These are phyloP conservation scores for Xylariaceae sp. DNA, from an alignment of 2,329 filamentous ascomycete genomes.

Conservation along the genomic window DNA sequence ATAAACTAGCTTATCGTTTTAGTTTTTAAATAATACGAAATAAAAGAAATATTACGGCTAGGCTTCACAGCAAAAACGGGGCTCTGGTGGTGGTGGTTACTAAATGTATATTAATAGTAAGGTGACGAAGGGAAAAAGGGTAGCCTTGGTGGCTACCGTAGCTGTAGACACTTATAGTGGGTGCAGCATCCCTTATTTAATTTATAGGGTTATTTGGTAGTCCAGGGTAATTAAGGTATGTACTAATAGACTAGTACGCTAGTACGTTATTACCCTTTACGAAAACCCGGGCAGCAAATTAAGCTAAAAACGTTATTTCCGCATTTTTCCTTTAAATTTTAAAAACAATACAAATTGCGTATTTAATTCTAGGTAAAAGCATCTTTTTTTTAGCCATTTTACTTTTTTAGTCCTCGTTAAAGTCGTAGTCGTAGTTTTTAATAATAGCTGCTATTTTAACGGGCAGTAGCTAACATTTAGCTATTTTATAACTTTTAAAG, in stretches of 20 bases:
- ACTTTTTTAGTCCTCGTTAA: background rate
- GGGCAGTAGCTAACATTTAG: no score
- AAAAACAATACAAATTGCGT: background rate
- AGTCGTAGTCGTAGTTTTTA: no score
- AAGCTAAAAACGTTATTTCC: background rate
- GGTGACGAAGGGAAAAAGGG: no score
- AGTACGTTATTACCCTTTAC: background rate
- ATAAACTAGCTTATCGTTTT: background rate
- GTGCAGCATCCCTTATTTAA: no score
- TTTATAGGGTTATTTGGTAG: background rate
- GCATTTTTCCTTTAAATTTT: background rate
- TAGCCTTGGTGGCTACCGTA: no score
- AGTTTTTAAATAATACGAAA: background rate
- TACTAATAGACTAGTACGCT: background rate
- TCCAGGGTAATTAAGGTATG: background rate
- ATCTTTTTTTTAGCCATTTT: background rate
- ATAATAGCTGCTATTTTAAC: no score
- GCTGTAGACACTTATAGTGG: no score
- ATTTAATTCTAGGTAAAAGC: background rate
- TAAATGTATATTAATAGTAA: no score
- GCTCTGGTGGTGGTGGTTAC: no score
- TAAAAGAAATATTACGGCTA: no score
- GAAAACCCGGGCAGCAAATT: background rate
- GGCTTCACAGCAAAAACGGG: no score
- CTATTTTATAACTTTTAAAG: no score